Base-by-base conservation (phyloP, 1,284 basidiomycete species). In the Boletellus deceptivus region DNA sequence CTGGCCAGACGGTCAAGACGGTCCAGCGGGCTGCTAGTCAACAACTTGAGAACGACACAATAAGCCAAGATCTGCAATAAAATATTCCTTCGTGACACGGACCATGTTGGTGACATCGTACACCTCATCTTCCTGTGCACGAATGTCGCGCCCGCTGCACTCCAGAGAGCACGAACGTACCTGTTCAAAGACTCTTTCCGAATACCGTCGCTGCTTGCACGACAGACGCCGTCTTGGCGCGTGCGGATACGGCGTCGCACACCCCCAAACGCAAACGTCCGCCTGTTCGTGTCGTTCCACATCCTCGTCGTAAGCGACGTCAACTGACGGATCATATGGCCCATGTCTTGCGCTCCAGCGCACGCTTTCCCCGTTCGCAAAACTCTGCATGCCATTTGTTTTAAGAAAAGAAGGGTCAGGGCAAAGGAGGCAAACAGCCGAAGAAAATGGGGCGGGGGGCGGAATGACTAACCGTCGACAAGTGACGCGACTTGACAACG, bases 51-150 rank as follows among this genome's bases (percentile, higher is more conserved):
- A 31, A 18, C 16, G 25, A 43, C 17, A 10, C 35, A 24, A 37
- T 58, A 10, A 59, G 50, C 27, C 33, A 5, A 27, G 14, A 43
- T 3, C 16, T 20, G 3, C 33, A 16, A 37, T 24, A 4, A 13
- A 8, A 16, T n/a, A 22, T 9, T 6, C 20, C 1, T 14, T 10
- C 33, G 6, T 1, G 31, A 49, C 38, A 60, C 64, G 2, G n/a
- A 69, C 63, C 66, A 68, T 65, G 49, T 58, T 55, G 44, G 53
- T 67, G 10, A 68, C 41, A 45, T 64, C 55, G 25, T 49, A 46
- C 35, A 37, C 42, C n/a, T 45, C 38, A 5, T 66, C 45, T 29
- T 55, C 53, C 65, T 68, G 8, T 5, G 6, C 43, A 38, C 20
- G 13, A 14, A 6, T 6, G 41, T 63, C 45, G 53, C 11, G 0